phyloP scores from a whole-genome alignment of 2,329 filamentous ascomycete genomes.

The Neonectria ditissima region DNA sequence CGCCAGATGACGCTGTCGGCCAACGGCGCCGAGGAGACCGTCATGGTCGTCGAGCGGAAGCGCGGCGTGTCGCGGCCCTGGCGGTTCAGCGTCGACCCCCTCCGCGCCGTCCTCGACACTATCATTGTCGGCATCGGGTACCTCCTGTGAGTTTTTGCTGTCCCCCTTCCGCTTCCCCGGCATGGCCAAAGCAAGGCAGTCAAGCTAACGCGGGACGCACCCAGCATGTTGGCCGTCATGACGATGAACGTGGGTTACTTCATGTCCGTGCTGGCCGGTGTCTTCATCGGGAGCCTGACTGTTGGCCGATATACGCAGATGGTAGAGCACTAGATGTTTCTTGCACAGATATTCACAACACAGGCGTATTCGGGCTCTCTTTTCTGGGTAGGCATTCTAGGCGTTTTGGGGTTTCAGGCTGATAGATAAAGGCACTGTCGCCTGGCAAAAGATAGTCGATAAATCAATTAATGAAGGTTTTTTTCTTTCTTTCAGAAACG shows the following conservation, averaged over 20 bases:
- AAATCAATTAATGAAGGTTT: constrained; percentile 2
- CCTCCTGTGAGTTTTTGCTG: constrained; percentile 75
- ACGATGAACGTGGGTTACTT: constrained; percentile 90
- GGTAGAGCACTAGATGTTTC: constrained; percentile 57
- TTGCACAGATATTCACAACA: neutral
- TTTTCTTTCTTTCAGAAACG: too few species aligned
- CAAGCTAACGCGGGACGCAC: constrained; percentile 51
- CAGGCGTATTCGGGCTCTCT: constrained; percentile 6
- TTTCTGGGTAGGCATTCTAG: neutral
- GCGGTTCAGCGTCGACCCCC: constrained; percentile 82
- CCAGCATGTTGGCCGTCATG: constrained; percentile 92
- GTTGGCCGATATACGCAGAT: constrained; percentile 75
- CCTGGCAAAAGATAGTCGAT: neutral
- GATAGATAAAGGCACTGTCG: neutral
- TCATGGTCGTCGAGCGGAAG: constrained; percentile 76
- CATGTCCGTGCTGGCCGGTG: constrained; percentile 79
- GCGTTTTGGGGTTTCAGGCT: neutral
- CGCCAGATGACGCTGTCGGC: constrained; percentile 74
- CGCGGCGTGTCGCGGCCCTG: constrained; percentile 72
- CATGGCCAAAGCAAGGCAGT: neutral
- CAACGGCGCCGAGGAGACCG: constrained; percentile 84
- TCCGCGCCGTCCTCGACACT: constrained; percentile 77
- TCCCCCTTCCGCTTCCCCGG: too few species aligned
- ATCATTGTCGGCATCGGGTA: constrained; percentile 83
- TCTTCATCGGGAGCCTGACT: constrained; percentile 87